phyloP scores from a whole-genome alignment of 805 yeast genomes.

The Lipomyces chichibuensis region DNA sequence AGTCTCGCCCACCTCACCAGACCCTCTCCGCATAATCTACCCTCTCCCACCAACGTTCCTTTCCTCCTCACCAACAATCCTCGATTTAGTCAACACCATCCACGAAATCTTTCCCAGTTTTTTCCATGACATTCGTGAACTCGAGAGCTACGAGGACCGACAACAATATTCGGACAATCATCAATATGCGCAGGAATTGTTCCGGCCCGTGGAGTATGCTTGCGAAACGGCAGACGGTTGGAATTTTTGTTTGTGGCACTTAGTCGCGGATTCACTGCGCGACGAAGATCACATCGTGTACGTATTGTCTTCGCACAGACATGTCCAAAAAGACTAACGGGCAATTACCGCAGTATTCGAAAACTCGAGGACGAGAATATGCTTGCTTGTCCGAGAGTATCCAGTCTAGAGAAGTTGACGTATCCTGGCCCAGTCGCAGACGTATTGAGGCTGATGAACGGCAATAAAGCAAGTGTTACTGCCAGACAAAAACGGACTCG shows the following conservation, averaged over 20 bases:
- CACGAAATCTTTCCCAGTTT: slow-evolving; percentile 14
- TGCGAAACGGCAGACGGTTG: slow-evolving; percentile 23
- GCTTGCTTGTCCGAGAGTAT: not conserved
- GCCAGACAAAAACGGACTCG: not conserved
- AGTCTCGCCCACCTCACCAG: not conserved
- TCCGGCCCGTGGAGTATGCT: slow-evolving; percentile 8
- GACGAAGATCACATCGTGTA: slow-evolving; percentile 22
- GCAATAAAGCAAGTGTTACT: not conserved
- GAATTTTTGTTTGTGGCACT: slow-evolving; percentile 15
- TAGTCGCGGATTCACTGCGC: slow-evolving; percentile 2
- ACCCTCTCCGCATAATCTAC: slow-evolving; percentile 14
- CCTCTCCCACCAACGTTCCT: slow-evolving; percentile 10
- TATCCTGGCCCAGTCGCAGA: not conserved
- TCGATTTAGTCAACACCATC: slow-evolving; percentile 19
- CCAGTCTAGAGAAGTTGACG: not conserved
- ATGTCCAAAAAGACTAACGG: not conserved
- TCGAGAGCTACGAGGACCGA: not conserved
- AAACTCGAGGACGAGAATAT: not conserved
- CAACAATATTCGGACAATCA: not conserved
- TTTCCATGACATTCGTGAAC: slow-evolving; percentile 6
- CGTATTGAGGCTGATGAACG: not conserved
- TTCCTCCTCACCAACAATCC: slow-evolving; percentile 2
- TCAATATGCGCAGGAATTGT: not conserved
- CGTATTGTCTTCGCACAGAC: not conserved
- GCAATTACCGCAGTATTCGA: not conserved